Base-by-base conservation (phyloP, 495 filamentous ascomycete species). In the Sabuloglossum arenarium region DNA sequence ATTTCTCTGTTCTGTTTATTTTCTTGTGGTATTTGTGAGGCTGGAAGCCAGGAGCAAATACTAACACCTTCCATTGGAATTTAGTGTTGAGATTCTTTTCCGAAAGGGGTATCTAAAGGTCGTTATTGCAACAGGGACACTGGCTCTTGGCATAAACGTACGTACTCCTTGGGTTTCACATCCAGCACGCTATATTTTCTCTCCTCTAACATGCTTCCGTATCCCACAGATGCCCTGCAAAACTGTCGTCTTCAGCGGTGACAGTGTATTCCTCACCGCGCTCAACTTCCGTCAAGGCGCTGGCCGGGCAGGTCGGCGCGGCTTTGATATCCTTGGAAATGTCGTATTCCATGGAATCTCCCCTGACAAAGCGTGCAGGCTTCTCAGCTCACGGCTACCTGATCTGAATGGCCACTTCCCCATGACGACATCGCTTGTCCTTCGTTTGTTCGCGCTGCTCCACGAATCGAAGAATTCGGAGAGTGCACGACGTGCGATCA, bases 211-310 rank as follows among this genome's bases (percentile, higher is more conserved):
- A 9, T 3, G 34, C 34, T 39, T 16, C 34, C 14, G 6, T 12
- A n/a, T n/a, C n/a, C n/a, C n/a, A n/a, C 29, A 54, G 31, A 88
- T 87, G 85, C 85, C 85, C 23, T 87, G 84, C 62, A 84, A 83
- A 60, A 89, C 85, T 0, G 82, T 87, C 9, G 76, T 88, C 5
- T 89, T 89, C 63, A 75, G 71, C 5, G 84, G 82, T 3, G 82
- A 88, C 60, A 81, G 78, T 0, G 71, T 85, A 11, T 85, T 71
- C 58, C 65, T 89, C 51, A 86, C 82, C 0, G 77, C 85, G 0
- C 73, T 88, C 32, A 85, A 83, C 63, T 89, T 78, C 64, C 76
- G 83, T 9, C 85, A 89, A 66, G 81, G 79, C 9, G 76, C 83
- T 55, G 85, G 85, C 63, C 79, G 85, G 69, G 79, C 85, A 29